Percentiles rank a stretch among this genome's conserved stretches.
Evolutionary conservation across 768 basidiomycete species (phyloP).

Genomic region (Guyanaporus albipodus): DNA sequence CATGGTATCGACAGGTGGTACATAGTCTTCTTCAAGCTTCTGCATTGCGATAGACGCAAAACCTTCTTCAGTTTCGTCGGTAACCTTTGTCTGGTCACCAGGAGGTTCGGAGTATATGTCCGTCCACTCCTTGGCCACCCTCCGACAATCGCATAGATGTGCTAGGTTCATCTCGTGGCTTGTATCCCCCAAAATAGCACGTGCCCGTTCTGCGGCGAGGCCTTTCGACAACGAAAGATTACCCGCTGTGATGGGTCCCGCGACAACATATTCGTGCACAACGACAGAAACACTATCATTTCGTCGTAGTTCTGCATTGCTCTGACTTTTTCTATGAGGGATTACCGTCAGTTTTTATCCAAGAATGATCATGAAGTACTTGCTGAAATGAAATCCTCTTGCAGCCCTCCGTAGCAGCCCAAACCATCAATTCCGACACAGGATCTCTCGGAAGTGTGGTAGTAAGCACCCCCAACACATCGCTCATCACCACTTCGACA

Average conservation of each 20-base stretch:
- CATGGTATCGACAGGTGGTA: constrained; percentile 5
- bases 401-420: constrained; percentile 60
- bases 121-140: constrained; percentile 12
- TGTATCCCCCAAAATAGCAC: constrained; percentile 47
- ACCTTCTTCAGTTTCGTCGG: constrained; percentile 49
- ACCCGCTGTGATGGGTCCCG: constrained; percentile 56
- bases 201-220: constrained; percentile 60
- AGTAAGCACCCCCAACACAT: constrained; percentile 56
- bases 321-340: constrained; percentile 38
- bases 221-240: constrained; percentile 64
- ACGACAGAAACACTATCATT: constrained; percentile 53
- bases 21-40: constrained; percentile 27
- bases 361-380: constrained; percentile 18
- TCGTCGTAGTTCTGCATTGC: constrained; percentile 39
- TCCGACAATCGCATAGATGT: constrained; percentile 41
- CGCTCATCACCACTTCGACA: constrained; percentile 60
- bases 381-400: constrained; percentile 44
- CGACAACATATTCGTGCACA: constrained; percentile 54
- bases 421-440: constrained; percentile 65
- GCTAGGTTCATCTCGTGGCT: constrained; percentile 42
- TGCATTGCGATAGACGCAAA: constrained; percentile 42
- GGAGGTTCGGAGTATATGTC: constrained; percentile 13
- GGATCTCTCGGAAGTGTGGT: constrained; percentile 67
- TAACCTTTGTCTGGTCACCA: constrained; percentile 20
- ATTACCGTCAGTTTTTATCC: constrained; percentile 1